Percentiles rank a stretch among this genome's conserved stretches.
Evolutionary conservation across 495 filamentous ascomycete species (phyloP).

Genomic region (Aspergillus steynii): DNA sequence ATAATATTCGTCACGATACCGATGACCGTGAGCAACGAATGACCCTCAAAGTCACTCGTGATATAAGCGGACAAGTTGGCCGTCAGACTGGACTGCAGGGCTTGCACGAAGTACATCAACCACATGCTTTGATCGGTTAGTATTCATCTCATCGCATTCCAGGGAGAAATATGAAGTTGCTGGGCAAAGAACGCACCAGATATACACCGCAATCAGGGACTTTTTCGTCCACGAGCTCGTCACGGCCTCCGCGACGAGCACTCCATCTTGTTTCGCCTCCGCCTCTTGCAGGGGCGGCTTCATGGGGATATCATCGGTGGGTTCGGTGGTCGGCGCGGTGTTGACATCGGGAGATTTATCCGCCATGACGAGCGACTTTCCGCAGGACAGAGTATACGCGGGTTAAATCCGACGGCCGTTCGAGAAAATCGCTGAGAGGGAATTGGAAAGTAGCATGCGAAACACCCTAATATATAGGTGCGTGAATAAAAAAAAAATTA

Average conservation of each 20-base stretch:
- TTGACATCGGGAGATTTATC: neutral
- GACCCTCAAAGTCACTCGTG: conserved; percentile 54
- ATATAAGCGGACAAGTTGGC: conserved; percentile 31
- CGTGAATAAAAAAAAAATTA: neutral
- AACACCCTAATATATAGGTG: neutral
- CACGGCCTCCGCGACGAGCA: conserved; percentile 29
- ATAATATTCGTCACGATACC: conserved; percentile 49
- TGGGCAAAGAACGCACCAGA: conserved; percentile 15
- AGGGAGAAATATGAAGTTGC: no score
- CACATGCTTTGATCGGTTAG: conserved; percentile 23
- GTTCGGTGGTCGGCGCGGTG: neutral
- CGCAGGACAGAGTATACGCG: no score
- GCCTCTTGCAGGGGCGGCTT: neutral
- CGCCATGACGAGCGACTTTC: neutral
- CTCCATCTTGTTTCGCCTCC: conserved; percentile 26
- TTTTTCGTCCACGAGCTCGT: conserved; percentile 25
- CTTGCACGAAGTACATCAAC: conserved; percentile 29
- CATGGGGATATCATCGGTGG: neutral
- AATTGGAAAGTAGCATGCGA: no score
- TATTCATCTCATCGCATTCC: no score
- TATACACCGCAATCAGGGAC: conserved; percentile 24
- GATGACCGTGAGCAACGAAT: conserved; percentile 58
- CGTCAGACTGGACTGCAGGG: conserved; percentile 19
- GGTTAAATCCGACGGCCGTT: no score
- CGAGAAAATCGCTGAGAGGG: no score